Conservation (phyloP, 2,329 filamentous ascomycete species). For the Claviceps digitariae region DNA sequence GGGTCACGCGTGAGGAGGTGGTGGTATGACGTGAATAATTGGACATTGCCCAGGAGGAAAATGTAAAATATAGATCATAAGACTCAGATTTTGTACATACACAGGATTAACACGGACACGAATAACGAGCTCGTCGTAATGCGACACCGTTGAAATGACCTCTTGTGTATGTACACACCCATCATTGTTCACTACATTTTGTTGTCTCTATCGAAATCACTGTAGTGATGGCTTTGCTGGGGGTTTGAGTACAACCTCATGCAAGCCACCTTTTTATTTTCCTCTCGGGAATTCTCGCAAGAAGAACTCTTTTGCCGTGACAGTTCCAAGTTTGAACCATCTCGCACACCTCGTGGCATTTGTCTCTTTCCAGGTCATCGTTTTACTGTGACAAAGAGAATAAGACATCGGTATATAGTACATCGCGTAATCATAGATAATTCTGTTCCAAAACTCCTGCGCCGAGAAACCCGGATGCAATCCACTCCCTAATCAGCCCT, state of each 20-base stretch:
- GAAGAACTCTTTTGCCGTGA: background rate
- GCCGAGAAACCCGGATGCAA: constrained; percentile 4
- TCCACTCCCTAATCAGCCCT: constrained; percentile 6
- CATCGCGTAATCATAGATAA: background rate
- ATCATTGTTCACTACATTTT: background rate
- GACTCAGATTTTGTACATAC: background rate
- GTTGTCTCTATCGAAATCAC: background rate
- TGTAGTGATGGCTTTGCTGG: background rate
- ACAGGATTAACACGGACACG: background rate
- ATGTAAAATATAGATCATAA: background rate
- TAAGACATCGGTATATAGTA: background rate
- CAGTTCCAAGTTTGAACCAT: background rate
- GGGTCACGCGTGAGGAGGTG: constrained; percentile 72
- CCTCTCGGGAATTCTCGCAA: background rate
- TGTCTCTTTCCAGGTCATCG: background rate
- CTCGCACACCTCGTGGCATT: background rate
- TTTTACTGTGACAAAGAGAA: background rate
- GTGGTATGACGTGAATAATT: constrained; percentile 95
- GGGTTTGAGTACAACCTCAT: too few relatives aligned
- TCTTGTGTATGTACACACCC: background rate
- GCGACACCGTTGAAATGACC: background rate
- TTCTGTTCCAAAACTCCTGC: constrained; percentile 3
- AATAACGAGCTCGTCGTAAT: background rate
- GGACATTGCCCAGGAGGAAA: constrained; percentile 53
- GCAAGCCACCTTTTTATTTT: background rate